A percentile compares a stretch with the other conserved stretches of the same genome.
Evolutionary conservation across 495 filamentous ascomycete genomes (phyloP).

Genomic region (Letharia lupina): DNA sequence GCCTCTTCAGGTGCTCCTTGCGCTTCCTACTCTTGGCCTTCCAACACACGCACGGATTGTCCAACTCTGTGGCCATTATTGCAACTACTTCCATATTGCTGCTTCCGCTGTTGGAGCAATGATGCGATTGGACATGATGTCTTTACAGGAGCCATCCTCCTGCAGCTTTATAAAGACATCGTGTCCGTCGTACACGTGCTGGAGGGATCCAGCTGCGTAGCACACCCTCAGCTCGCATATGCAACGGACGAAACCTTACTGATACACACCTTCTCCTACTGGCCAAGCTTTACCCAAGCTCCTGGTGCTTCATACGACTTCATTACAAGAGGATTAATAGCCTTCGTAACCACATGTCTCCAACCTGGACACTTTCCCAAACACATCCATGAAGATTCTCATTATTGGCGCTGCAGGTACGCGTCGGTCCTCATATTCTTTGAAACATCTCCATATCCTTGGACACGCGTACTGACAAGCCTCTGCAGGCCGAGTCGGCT

Average conservation of each 20-base stretch:
- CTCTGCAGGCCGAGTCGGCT: slow-evolving; percentile 19
- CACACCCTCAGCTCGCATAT: neutral
- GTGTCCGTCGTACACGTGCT: neutral
- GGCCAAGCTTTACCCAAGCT: neutral
- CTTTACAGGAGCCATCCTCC: neutral
- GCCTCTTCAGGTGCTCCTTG: neutral
- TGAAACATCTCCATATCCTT: too few relatives aligned
- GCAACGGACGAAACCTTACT: slow-evolving; percentile 7
- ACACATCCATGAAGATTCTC: slow-evolving; percentile 18
- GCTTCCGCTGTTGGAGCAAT: neutral
- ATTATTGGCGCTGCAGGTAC: slow-evolving; percentile 22
- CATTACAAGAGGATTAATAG: neutral
- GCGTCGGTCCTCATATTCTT: neutral
- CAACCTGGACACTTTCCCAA: neutral
- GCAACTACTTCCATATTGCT: neutral
- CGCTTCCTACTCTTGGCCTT: neutral
- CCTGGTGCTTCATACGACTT: neutral
- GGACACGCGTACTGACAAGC: neutral
- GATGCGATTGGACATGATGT: slow-evolving; percentile 3
- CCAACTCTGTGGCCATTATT: neutral
- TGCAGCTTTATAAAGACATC: slow-evolving; percentile 5
- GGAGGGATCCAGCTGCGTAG: neutral
- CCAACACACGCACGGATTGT: neutral
- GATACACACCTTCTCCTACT: neutral
- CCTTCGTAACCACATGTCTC: neutral